These are phyloP conservation scores for Cunninghamia lanceolata DNA, from an alignment of 75 land plant species.

Conservation along the genomic window DNA sequence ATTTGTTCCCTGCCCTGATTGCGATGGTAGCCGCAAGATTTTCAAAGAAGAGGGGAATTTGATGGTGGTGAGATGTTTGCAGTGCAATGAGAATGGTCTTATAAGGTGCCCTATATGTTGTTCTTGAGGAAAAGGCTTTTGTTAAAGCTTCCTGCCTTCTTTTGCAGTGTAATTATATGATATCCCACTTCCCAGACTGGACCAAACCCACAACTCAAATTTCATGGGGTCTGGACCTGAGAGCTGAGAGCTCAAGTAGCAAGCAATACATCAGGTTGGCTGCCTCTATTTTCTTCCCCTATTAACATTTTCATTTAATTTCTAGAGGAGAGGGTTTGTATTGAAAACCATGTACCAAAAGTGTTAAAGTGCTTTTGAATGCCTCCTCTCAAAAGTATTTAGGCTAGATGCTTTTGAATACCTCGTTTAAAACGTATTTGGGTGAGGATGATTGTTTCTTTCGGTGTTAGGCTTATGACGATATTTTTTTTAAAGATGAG, in stretches of 20 bases:
- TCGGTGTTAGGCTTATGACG: neutral
- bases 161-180: neutral
- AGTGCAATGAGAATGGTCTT: constrained; percentile 87
- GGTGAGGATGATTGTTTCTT: neutral
- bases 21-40: constrained; percentile 79
- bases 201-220: neutral
- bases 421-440: neutral
- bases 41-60: constrained; percentile 33
- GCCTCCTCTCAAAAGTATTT: neutral
- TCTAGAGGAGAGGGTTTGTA: constrained; percentile 1
- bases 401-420: neutral
- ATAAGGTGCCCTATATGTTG: constrained; percentile 76
- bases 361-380: constrained; percentile 11
- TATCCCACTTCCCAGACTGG: neutral
- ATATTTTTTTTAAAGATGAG: neutral
- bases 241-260: neutral
- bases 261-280: constrained; percentile 3
- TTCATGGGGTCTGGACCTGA: neutral
- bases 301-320: neutral
- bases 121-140: constrained; percentile 14
- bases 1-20: constrained; percentile 69
- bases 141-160: neutral
- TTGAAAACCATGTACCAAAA: neutral
- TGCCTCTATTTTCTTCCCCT: neutral
- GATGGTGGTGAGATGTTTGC: constrained; percentile 45